phyloP scores from a whole-genome alignment of 306 rosid genomes.

The Psophocarpus tetragonolobus region DNA sequence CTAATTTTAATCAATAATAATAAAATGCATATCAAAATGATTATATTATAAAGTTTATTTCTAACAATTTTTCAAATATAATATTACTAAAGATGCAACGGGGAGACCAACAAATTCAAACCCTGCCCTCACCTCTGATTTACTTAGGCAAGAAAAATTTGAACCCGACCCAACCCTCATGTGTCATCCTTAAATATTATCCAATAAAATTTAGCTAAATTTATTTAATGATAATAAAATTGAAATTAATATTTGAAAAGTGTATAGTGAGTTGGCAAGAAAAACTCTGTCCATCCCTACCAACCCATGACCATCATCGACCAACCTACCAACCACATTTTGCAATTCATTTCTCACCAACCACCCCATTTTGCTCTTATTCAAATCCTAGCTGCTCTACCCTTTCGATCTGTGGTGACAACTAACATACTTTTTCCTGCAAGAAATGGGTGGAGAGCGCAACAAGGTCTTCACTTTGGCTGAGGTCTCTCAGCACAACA shows the following conservation, averaged over 20 bases:
- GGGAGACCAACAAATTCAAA: no score
- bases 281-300: not conserved
- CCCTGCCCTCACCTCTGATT: no score
- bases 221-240: no score
- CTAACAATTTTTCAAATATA: no score
- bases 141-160: no score
- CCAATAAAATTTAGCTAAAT: no score
- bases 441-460: slow-evolving; percentile 57
- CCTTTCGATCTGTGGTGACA: not conserved
- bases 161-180: no score
- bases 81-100: no score
- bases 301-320: slow-evolving; percentile 17
- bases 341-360: slow-evolving; percentile 34
- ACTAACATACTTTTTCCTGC: not conserved
- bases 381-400: slow-evolving; percentile 29
- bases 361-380: not conserved
- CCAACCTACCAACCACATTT: slow-evolving; percentile 5
- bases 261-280: not conserved
- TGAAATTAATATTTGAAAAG: not conserved
- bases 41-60: no score
- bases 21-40: no score
- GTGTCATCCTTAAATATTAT: no score
- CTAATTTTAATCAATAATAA: no score
- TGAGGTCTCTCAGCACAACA: slow-evolving; percentile 64
- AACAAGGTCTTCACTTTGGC: slow-evolving; percentile 61